Evolutionary conservation across 768 basidiomycete species (phyloP), one percentile per base, ranked within the genome.

Genomic region (Serpula lacrymans): DNA sequence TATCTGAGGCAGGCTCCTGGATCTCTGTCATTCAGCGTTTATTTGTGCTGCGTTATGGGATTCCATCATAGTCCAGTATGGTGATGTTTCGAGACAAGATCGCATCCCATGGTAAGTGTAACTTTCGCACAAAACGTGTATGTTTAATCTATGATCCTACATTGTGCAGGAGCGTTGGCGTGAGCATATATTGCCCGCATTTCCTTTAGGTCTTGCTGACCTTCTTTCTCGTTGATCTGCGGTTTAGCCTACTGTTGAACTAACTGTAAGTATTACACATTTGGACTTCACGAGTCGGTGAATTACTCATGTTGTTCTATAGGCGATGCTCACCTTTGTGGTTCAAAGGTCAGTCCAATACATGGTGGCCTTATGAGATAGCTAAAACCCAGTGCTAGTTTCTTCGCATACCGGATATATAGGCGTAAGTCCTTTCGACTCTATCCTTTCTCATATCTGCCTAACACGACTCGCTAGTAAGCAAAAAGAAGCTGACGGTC

Each of bases 311-410:
- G 31, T 6, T 6, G 14, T 13, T 4, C 2, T 26, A 13, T n/a
- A 59, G 55, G 55, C 55, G 14, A 48, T 45, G 42, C 23, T 57
- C 14, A 56, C 54, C n/a, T 57, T 57, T 20, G 27, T 59, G 6
- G 48, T 45, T 12, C 55, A 57, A 50, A 48, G 47, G 55, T 42
- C 12, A 36, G 45, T 23, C 10, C 23, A 2, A 18, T 10, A 17
- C 5, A 6, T 12, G 0, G 4, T 3, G n/a, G 14, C 9, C 1
- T 27, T 13, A 27, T 18, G 21, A 14, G n/a, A n/a, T n/a, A n/a
- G n/a, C 25, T 48, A 20, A 51, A 9, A 6, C 10, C 20, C 7
- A 8, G 18, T 5, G 25, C 27, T n/a, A 57, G 55, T 25, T 59
- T 53, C 40, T 57, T 59, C 34, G 45, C 44, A 11, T 34, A 56